A percentile compares a stretch with the other conserved stretches of the same genome.
phyloP scores from a whole-genome alignment of 345 rosid genomes.

The Eucalyptus paniculata region DNA sequence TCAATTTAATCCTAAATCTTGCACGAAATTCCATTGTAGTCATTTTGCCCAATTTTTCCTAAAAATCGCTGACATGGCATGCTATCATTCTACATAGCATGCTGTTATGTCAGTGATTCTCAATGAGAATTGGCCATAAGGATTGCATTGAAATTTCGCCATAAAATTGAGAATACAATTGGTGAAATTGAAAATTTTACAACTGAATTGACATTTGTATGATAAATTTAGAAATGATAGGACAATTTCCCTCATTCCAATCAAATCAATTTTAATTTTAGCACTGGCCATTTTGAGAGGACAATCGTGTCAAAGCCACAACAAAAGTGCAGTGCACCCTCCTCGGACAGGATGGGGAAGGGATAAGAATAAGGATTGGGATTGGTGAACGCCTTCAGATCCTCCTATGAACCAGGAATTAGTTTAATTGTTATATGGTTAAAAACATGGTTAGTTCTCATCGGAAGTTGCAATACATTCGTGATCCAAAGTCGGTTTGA shows the following conservation, averaged over 20 bases:
- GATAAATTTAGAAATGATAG: neutral
- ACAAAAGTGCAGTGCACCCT: neutral
- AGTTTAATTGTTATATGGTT: neutral
- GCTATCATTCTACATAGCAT: neutral
- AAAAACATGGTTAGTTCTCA: neutral
- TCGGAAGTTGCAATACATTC: neutral
- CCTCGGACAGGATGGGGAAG: neutral
- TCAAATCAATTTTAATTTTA: neutral
- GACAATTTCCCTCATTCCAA: neutral
- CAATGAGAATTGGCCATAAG: fast-evolving
- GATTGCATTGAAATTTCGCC: neutral
- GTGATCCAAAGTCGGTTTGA: neutral
- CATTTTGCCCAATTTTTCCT: fast-evolving
- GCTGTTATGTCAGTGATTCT: fast-evolving
- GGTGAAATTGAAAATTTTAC: neutral
- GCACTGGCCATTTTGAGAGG: neutral
- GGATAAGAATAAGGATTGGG: neutral
- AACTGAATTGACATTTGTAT: neutral
- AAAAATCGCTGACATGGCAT: fast-evolving
- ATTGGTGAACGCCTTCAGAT: neutral
- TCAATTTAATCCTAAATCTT: neutral
- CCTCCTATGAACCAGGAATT: neutral
- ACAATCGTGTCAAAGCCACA: neutral
- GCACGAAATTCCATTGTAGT: neutral
- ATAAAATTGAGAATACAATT: neutral